phyloP scores from a whole-genome alignment of 805 yeast genomes.

The Cyberlindnera xylosilytica region DNA sequence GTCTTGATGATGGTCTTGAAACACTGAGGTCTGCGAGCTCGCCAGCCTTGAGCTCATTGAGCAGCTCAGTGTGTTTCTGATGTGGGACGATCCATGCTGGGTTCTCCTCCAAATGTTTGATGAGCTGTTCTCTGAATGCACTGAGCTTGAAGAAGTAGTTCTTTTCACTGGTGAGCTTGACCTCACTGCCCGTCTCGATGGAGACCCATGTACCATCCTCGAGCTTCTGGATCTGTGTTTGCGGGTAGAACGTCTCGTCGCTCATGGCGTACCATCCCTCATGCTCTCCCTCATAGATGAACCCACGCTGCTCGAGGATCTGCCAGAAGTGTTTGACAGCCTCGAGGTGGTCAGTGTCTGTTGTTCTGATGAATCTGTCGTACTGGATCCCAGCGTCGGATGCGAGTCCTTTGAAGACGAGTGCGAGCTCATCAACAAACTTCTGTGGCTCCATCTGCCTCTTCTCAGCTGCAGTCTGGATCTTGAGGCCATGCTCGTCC shows the following conservation, averaged over 20 bases:
- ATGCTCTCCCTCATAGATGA: conserved; percentile 79
- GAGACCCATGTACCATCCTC: conserved; percentile 39
- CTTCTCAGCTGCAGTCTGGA: conserved; percentile 75
- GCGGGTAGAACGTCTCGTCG: conserved; percentile 93
- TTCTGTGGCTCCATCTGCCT: conserved; percentile 52
- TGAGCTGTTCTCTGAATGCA: conserved; percentile 50
- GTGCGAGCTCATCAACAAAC: conserved; percentile 70
- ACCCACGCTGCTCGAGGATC: conserved; percentile 52
- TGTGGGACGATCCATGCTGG: conserved; percentile 67
- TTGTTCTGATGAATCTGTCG: conserved; percentile 85
- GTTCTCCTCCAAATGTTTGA: conserved; percentile 45
- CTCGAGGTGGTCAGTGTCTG: conserved; percentile 71
- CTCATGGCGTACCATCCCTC: conserved; percentile 93
- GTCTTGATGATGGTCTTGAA: conserved; percentile 75
- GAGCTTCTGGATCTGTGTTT: conserved; percentile 54
- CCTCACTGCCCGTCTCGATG: conserved; percentile 74
- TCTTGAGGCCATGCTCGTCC: conserved; percentile 95
- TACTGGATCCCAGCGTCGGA: conserved; percentile 51
- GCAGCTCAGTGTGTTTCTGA: conserved; percentile 48
- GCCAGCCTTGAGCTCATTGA: conserved; percentile 51
- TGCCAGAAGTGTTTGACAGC: conserved; percentile 75
- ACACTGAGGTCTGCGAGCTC: conserved; percentile 71
- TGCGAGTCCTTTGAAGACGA: conserved; percentile 65
- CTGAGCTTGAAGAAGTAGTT: conserved; percentile 85
- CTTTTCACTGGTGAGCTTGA: conserved; percentile 69